A percentile compares a stretch with the other conserved stretches of the same genome.
Evolutionary conservation across 2,329 filamentous ascomycete species (phyloP).

Genomic region (Biscogniauxia mediterranea): DNA sequence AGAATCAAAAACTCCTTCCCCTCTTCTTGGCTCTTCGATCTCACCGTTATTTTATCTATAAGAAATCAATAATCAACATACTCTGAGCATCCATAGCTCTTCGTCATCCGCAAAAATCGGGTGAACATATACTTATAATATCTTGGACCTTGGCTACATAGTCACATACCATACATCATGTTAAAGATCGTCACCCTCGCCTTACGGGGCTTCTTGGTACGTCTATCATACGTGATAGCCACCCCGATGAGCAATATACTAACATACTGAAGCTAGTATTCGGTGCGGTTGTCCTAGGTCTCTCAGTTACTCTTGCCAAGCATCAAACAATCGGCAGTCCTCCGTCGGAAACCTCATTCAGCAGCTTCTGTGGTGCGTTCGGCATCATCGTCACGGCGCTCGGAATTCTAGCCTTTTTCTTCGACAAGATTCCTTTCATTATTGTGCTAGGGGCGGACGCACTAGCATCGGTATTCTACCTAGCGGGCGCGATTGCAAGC

Average conservation of each 20-base stretch:
- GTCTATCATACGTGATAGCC: constrained; percentile 1
- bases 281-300: constrained; percentile 31
- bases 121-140: neutral
- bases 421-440: constrained; percentile 30
- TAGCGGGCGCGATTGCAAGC: constrained; percentile 34
- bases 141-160: neutral
- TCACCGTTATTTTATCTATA: neutral
- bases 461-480: constrained; percentile 31
- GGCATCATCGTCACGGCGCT: constrained; percentile 31
- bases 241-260: neutral
- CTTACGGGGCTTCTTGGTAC: constrained; percentile 26
- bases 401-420: constrained; percentile 26
- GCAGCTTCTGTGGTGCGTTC: constrained; percentile 33
- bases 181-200: constrained; percentile 21
- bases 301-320: constrained; percentile 34
- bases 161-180: constrained; percentile 16
- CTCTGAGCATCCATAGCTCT: neutral
- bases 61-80: neutral
- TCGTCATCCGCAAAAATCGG: neutral
- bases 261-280: constrained; percentile 28
- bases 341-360: constrained; percentile 33
- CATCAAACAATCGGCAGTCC: constrained; percentile 26
- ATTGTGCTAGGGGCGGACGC: constrained; percentile 28
- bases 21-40: neutral
- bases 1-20: neutral